A percentile compares a stretch with the other conserved stretches of the same genome.
Evolutionary conservation across 1,139 yeast genomes (phyloP).

Genomic region (Zygoascus meyerae): DNA sequence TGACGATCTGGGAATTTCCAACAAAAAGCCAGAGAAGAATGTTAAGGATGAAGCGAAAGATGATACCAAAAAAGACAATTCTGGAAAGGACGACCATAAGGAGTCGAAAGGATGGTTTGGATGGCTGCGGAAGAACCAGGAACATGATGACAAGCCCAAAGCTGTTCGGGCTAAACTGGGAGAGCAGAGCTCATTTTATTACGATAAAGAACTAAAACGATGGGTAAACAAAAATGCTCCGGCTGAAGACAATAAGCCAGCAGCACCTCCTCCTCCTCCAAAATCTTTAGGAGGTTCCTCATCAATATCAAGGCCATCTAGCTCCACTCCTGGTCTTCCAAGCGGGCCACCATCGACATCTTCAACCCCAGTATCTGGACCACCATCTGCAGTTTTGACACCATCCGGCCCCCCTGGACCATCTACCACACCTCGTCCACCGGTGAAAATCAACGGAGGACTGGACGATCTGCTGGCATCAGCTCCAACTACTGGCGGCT

Average conservation of each 20-base stretch:
- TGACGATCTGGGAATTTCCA: conserved; percentile 29
- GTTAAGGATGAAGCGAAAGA: conserved; percentile 18
- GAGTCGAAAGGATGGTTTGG: conserved; percentile 45
- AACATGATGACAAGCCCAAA: conserved; percentile 56
- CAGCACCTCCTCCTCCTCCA: conserved; percentile 75
- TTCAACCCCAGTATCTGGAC: conserved; percentile 17
- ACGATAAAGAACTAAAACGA: conserved; percentile 76
- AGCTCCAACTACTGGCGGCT: conserved; percentile 32
- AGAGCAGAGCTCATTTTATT: conserved; percentile 65
- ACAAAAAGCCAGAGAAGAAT: conserved; percentile 9
- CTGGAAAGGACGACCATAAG: conserved; percentile 15
- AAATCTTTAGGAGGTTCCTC: conserved; percentile 17
- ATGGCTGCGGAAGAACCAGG: conserved; percentile 37
- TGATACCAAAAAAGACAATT: conserved; percentile 20
- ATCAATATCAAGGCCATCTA: neutral
- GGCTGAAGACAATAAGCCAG: conserved; percentile 57
- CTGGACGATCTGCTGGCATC: conserved; percentile 64
- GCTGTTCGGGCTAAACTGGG: conserved; percentile 85
- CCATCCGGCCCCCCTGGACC: conserved; percentile 21
- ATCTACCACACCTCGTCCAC: conserved; percentile 1
- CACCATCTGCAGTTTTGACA: conserved; percentile 20
- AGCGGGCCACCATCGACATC: conserved; percentile 17
- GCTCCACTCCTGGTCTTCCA: conserved; percentile 14
- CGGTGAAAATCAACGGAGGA: conserved; percentile 37
- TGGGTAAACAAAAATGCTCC: conserved; percentile 79